Percentiles rank a stretch among this genome's conserved stretches.
Evolutionary conservation across 179 eudicot species (phyloP).

Genomic region (Silene noctiflora): DNA sequence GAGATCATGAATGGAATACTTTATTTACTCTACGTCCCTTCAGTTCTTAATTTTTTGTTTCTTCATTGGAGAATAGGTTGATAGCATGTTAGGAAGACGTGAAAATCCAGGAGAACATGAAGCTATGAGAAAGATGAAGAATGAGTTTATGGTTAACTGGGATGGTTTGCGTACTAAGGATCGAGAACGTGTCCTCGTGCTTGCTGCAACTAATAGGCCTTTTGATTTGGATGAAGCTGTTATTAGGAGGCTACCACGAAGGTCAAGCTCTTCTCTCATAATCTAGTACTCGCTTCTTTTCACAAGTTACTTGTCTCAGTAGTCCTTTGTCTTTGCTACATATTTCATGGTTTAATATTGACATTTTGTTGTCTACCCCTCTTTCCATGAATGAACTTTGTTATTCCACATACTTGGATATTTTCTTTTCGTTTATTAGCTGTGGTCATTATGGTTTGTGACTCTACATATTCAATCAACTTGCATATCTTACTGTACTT

Average conservation of each 20-base stretch:
- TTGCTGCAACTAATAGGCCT: constrained; percentile 93
- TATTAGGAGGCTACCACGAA: constrained; percentile 85
- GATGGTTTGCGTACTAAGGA: constrained; percentile 95
- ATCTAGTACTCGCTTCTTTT: background rate
- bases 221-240: constrained; percentile 98
- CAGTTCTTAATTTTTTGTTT: background rate
- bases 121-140: constrained; percentile 99
- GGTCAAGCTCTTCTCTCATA: constrained; percentile 33
- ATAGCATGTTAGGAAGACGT: constrained; percentile 95
- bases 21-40: background rate
- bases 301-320: background rate
- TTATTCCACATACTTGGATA: too few relatives aligned
- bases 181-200: constrained; percentile 87
- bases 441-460: too few relatives aligned
- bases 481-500: too few relatives aligned
- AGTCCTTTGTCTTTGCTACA: background rate
- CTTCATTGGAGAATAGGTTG: constrained; percentile 48
- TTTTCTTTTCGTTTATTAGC: too few relatives aligned
- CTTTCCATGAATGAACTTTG: too few relatives aligned
- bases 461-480: too few relatives aligned
- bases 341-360: too few relatives aligned
- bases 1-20: background rate
- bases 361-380: too few relatives aligned
- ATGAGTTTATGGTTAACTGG: constrained; percentile 97
- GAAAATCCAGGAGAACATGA: constrained; percentile 99